Conservation (phyloP, 78 protist genomes). For the slime mould (Dictyostelium discoideum) region DNA sequence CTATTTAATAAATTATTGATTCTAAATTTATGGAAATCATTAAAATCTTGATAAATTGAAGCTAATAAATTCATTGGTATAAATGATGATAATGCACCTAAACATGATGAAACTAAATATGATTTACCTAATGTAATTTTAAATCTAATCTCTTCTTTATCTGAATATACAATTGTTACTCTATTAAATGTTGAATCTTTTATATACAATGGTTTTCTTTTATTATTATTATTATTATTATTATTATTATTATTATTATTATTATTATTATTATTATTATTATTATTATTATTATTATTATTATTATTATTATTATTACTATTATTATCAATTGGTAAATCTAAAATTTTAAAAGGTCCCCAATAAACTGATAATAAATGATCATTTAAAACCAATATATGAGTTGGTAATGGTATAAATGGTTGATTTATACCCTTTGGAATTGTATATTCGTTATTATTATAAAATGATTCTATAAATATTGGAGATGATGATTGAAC, state of each 20-base stretch:
- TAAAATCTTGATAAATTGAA: background rate
- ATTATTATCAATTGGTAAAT: background rate
- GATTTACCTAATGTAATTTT: background rate
- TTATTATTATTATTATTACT: background rate
- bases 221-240: background rate
- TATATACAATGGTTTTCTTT: background rate
- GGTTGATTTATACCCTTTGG: conserved; percentile 11
- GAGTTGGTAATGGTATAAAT: background rate
- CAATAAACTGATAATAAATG: conserved; percentile 14
- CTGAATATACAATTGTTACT: conserved; percentile 1
- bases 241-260: background rate
- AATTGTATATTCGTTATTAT: conserved; percentile 17
- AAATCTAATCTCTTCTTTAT: conserved; percentile 10
- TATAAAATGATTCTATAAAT: conserved; percentile 22
- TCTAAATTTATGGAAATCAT: background rate
- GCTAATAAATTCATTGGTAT: background rate
- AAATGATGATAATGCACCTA: conserved; percentile 8
- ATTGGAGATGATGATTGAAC: conserved; percentile 17
- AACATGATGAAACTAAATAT: conserved; percentile 29
- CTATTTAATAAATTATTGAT: background rate
- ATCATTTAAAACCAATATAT: background rate
- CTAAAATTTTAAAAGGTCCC: conserved; percentile 12
- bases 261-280: background rate
- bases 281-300: background rate
- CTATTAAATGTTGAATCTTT: conserved; percentile 19